Evolutionary conservation across 495 filamentous ascomycete species (phyloP), one percentile per base, ranked within the genome.

Genomic region (Daldinia loculata): DNA sequence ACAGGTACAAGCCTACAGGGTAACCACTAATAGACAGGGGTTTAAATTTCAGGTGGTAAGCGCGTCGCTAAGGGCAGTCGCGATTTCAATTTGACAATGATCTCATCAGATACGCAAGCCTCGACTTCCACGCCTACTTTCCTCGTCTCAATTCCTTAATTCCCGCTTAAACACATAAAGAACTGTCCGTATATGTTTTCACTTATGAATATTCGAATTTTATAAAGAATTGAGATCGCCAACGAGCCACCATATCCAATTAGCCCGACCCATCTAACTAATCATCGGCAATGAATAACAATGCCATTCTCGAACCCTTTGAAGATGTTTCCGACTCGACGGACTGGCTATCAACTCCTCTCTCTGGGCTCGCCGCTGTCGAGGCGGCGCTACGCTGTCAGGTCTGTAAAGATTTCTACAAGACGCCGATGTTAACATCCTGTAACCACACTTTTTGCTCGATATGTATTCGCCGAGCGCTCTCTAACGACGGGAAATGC

Each of bases 361-460:
- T 98, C 8, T 84, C 89, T 2, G 80, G 85, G 36, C 85, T 99
- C 62, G 83, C 89, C 55, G 83, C 89, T 6, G 86, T 99, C 61
- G 95, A 99, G 74, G 88, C 92, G 43, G 88, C 92, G 15, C 85
- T 99, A 15, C 92, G 94, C 69, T 99, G 95, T 79, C 91, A 98
- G 74, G 91, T 99, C 63, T 99, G 95, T 86, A 98, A 98, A 80
- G 95, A 99, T 78, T 96, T 98, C 80, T 98, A 91, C 82, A 86
- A 88, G 66, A 94, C 92, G 24, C 95, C 95, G 0, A 94, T 99
- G 84, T 89, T 98, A 60, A 99, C 95, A 1, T 91, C 90, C 0
- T 99, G 95, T 84, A 91, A 88, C 45, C 95, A 99, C 78, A 98
- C 95, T 0, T 99, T 99, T 77, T 99, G 95, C 84, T 97, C 94